Base-by-base conservation (phyloP, 2,329 filamentous ascomycete genomes). In the Colletotrichum sp. region DNA sequence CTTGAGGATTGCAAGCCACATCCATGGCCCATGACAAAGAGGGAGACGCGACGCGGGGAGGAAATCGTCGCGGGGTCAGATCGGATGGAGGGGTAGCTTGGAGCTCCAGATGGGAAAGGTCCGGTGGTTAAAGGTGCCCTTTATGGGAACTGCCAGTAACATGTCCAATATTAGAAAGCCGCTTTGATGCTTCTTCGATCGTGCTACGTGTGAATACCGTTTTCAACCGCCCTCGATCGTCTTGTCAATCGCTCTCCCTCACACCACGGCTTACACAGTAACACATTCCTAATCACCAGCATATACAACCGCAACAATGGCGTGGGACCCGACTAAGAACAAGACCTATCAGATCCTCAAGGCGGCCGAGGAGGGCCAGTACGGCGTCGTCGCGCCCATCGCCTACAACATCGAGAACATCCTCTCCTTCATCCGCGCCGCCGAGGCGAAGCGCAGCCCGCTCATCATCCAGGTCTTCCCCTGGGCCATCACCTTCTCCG, bases 381-480 rank as follows among this genome's bases (percentile, higher is more conserved):
- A 93, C 79, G 91, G 89, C 69, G 87, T 93, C 10, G 79, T 86
- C 16, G 80, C 88, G 83, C 78, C 90, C 82, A 83, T 92, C 85
- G 87, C 82, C 67, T 4, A 94, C 87, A 93, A 95, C 81, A 86
- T 94, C 76, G 93, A 95, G 85, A 91, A 91, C 67, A 93, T 95
- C 79, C 86, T 94, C 8, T 93, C 92, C 18, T 90, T 91, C 21
- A 90, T 94, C 72, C 88, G 90, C 77, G 93, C 93, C 32, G 93
- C 93, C 57, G 93, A 94, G 84, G 88, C 88, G 52, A 93, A 93
- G 79, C 86, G 88, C 58, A 92, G 92, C 0, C 93, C 93, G 0
- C 87, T 92, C 26, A 92, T 94, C 85, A 92, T 95, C 82, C 92
- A 93, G 43, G 89, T 95, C 79, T 95, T 95, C 82, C 93, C 93